Evolutionary conservation across 73 alveolate species (phyloP).

Genomic region (Stentor roeselii): DNA sequence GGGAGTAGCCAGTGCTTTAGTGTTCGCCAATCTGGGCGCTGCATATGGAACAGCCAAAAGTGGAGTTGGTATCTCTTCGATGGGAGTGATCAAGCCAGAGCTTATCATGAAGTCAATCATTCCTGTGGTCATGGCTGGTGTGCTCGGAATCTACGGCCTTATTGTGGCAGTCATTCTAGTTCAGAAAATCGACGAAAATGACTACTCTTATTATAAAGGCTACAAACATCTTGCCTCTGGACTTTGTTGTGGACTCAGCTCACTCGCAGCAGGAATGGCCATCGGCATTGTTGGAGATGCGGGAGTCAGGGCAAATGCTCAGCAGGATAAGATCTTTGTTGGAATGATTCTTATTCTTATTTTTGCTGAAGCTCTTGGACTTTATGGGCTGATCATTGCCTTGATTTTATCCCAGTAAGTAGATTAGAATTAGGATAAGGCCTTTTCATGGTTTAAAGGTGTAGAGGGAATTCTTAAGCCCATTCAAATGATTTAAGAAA

Average conservation of each 20-base stretch:
- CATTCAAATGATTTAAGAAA: no score
- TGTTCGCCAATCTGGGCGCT: slow-evolving; percentile 57
- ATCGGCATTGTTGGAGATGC: slow-evolving; percentile 99
- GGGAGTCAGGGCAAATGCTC: slow-evolving; percentile 98
- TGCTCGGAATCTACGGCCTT: slow-evolving; percentile 98
- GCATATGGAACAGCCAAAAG: slow-evolving; percentile 87
- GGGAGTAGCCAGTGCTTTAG: slow-evolving; percentile 59
- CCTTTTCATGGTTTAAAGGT: no score
- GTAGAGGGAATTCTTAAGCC: no score
- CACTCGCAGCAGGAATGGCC: slow-evolving; percentile 99
- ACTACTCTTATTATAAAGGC: slow-evolving; percentile 81
- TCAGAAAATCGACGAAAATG: slow-evolving; percentile 40
- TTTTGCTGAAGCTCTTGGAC: slow-evolving; percentile 98
- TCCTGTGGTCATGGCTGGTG: slow-evolving; percentile 99
- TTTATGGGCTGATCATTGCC: slow-evolving; percentile 94
- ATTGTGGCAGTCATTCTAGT: slow-evolving; percentile 95
- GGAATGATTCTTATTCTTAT: slow-evolving; percentile 96
- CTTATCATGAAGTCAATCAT: slow-evolving; percentile 96
- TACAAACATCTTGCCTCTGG: slow-evolving; percentile 96
- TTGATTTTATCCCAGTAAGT: slow-evolving; percentile 74
- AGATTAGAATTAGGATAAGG: no score
- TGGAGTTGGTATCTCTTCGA: slow-evolving; percentile 98
- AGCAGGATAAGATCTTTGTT: slow-evolving; percentile 96
- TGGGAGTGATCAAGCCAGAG: slow-evolving; percentile 99
- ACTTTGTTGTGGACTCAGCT: slow-evolving; percentile 91